A percentile compares a stretch with the other conserved stretches of the same genome.
These are phyloP conservation scores for Isabelozyma rhagii DNA, from an alignment of 805 yeast species.

Conservation along the genomic window DNA sequence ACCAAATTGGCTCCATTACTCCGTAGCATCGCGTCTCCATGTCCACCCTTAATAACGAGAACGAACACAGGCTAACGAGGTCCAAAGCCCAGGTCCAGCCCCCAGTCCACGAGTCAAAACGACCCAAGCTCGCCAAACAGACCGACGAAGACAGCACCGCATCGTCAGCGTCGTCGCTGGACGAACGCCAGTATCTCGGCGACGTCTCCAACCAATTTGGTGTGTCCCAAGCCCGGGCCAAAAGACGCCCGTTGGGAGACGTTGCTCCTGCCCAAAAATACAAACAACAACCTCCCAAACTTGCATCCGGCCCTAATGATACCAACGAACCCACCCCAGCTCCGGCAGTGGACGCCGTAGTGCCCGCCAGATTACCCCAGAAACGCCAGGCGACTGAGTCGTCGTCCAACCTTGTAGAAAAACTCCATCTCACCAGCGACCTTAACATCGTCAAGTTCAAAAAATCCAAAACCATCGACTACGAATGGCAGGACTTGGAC, in stretches of 20 bases:
- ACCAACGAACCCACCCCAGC: background rate
- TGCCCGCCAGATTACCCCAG: slow-evolving; percentile 36
- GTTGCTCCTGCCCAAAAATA: background rate
- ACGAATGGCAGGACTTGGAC: slow-evolving; percentile 72
- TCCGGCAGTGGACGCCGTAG: background rate
- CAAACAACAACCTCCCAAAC: slow-evolving; percentile 1
- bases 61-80: slow-evolving; percentile 34
- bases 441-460: slow-evolving; percentile 21
- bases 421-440: slow-evolving; percentile 16
- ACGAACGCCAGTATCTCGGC: slow-evolving; percentile 27
- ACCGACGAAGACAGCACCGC: background rate
- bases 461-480: slow-evolving; percentile 39
- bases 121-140: background rate
- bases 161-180: background rate
- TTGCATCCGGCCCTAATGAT: background rate
- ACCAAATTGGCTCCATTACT: too few species aligned
- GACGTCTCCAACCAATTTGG: slow-evolving; percentile 40
- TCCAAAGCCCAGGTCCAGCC: slow-evolving; percentile 16
- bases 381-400: slow-evolving; percentile 59
- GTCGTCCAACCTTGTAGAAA: slow-evolving; percentile 42
- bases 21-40: slow-evolving; percentile 1
- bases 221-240: slow-evolving; percentile 1
- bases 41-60: slow-evolving; percentile 34
- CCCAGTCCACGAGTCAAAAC: background rate
- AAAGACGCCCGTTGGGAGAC: background rate